phyloP scores from a whole-genome alignment of 257 asterid species.

The Jasminum sambac region DNA sequence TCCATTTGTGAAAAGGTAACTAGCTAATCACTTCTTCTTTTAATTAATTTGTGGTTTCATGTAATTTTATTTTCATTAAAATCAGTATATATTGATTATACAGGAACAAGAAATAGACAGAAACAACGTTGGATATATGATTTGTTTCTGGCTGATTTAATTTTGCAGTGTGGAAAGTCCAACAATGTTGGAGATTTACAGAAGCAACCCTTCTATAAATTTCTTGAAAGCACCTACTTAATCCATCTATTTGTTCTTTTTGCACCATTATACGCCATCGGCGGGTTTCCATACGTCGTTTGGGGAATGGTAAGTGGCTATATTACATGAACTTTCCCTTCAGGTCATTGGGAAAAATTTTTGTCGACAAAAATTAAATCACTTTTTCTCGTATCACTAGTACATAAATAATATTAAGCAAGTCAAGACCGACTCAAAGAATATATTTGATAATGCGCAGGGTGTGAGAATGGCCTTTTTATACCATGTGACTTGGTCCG shows the following conservation, averaged over 20 bases:
- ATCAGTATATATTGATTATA: too few species aligned
- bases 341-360: too few species aligned
- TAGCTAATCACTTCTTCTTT: neutral
- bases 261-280: slow-evolving; percentile 1
- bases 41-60: too few species aligned
- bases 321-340: too few species aligned
- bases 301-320: slow-evolving; percentile 49
- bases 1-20: slow-evolving; percentile 30
- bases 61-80: too few species aligned
- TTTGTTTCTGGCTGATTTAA: neutral
- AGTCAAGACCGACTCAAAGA: too few species aligned
- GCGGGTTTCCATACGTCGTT: slow-evolving; percentile 44
- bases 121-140: too few species aligned
- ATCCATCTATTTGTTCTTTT: neutral
- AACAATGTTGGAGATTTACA: slow-evolving; percentile 39
- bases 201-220: slow-evolving; percentile 64
- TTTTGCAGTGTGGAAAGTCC: slow-evolving; percentile 57
- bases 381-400: too few species aligned
- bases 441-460: slow-evolving; percentile 35
- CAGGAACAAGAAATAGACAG: too few species aligned
- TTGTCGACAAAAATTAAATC: too few species aligned
- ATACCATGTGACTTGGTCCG: slow-evolving; percentile 49
- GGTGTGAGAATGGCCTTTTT: slow-evolving; percentile 75
- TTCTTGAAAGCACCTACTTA: slow-evolving; percentile 45
- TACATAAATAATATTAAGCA: too few species aligned